A percentile compares a stretch with the other conserved stretches of the same genome.
Conservation (phyloP, 140 eudicot species). For the Cichorium intybus region DNA sequence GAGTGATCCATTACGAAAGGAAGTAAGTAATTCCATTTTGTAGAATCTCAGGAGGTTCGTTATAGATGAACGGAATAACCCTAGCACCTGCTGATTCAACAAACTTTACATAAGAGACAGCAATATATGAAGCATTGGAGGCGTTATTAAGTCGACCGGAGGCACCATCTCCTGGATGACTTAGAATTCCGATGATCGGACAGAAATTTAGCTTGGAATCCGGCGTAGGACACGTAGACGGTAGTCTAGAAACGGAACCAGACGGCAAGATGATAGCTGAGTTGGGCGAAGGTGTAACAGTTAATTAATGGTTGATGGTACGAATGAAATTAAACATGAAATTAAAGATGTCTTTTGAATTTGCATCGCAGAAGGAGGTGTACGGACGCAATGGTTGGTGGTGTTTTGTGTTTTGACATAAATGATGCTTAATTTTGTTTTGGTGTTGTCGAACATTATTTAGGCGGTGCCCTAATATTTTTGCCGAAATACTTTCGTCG, state of each 20-base stretch:
- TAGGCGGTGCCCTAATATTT: no score
- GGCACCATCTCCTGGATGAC: slow-evolving; percentile 94
- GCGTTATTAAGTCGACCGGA: slow-evolving; percentile 66
- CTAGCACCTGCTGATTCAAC: slow-evolving; percentile 90
- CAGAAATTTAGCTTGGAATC: slow-evolving; percentile 64
- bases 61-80: slow-evolving; percentile 76
- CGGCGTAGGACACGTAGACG: slow-evolving; percentile 41
- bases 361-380: slow-evolving; percentile 8
- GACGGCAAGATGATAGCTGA: slow-evolving; percentile 25
- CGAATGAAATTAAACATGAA: no score
- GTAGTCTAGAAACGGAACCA: slow-evolving; percentile 12
- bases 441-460: no score
- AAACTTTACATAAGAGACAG: slow-evolving; percentile 86
- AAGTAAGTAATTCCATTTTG: slow-evolving; percentile 28
- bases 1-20: not conserved
- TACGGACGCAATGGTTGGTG: not conserved
- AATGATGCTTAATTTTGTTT: no score
- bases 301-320: no score
- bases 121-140: slow-evolving; percentile 58
- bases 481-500: no score
- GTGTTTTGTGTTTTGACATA: slow-evolving; percentile 2
- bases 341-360: no score
- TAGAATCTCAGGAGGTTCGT: slow-evolving; percentile 54
- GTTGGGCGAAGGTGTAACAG: slow-evolving; percentile 27
- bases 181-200: slow-evolving; percentile 73